Base-by-base conservation (phyloP, 805 yeast species). In the Komagataella mondaviorum region DNA sequence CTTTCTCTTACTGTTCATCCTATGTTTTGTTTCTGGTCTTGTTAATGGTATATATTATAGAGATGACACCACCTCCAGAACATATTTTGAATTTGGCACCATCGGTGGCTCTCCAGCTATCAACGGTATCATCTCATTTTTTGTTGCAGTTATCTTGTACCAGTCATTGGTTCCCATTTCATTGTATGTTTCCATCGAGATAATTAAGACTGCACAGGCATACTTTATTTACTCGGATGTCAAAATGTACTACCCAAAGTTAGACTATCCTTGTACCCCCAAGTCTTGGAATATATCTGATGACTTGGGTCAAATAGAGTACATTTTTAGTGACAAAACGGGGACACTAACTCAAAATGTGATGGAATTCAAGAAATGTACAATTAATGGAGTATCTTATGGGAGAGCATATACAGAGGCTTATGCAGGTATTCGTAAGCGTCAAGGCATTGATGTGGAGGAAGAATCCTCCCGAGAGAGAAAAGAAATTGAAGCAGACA, bases 391-490 rank as follows among this genome's bases (percentile, higher is more conserved):
- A 48, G 69, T 72, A 18, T 71, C 81, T 14, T 86, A 86, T 60
- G 95, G 95, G 23, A 67, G 79, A 54, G 93, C 93, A 0, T 86
- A 86, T 59, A 86, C 95, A 1, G 95, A 86, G 60, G 93, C 93
- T 0, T 70, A 80, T 47, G 87, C 85, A 17, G 95, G 93, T 47
- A 71, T 86, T 61, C 74, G 87, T 59, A 83, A 85, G 63, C 71
- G 95, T 62, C 81, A 81, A 64, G 95, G 95, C 36, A 64, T 84
- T 49, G 88, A 86, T 64, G 85, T 82, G 6, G 84, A 81, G 51
- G 72, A 71, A 50, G 89, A 82, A 63, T 69, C 77, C 1, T 67
- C 69, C 2, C 58, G 64, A 20, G 85, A 83, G 66, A 71, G 70
- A 50, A 70, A 69, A 44, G 74, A 69, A 7, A 85, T 86, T 53